Percentiles rank a stretch among this genome's conserved stretches.
Conservation (phyloP, 1,139 yeast species). For the Tardiomyces blankii region DNA sequence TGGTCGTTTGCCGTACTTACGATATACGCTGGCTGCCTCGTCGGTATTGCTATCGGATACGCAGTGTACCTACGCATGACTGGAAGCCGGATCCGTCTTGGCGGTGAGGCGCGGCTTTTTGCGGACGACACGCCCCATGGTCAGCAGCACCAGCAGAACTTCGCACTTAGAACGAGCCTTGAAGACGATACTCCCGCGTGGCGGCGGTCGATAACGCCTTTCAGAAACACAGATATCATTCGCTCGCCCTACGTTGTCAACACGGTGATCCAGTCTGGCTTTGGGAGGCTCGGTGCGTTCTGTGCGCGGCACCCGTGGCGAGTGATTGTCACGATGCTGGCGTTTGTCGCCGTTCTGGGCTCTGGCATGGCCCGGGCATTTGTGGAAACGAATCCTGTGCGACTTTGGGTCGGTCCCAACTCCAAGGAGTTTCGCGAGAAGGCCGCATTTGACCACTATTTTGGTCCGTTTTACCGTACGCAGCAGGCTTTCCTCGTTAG, state of each 20-base stretch:
- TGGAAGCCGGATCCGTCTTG: neutral
- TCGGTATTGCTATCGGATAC: neutral
- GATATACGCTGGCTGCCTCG: slow-evolving; percentile 34
- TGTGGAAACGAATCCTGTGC: slow-evolving; percentile 69
- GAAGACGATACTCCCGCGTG: neutral
- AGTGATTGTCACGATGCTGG: slow-evolving; percentile 38
- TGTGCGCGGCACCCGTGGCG: slow-evolving; percentile 51
- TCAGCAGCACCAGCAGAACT: neutral
- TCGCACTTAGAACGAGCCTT: neutral
- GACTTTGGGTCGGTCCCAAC: slow-evolving; percentile 78
- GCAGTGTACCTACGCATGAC: neutral
- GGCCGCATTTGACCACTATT: slow-evolving; percentile 59
- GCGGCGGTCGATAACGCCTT: neutral
- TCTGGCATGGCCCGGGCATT: slow-evolving; percentile 42
- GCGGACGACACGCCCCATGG: neutral
- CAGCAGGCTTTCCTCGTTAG: slow-evolving; percentile 76
- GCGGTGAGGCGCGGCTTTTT: neutral
- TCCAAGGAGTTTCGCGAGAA: slow-evolving; percentile 67
- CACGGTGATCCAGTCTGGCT: slow-evolving; percentile 30
- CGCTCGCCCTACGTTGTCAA: slow-evolving; percentile 33
- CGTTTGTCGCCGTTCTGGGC: slow-evolving; percentile 37
- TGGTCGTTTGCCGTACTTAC: slow-evolving; percentile 53
- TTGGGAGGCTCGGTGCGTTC: slow-evolving; percentile 41
- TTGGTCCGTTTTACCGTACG: slow-evolving; percentile 87
- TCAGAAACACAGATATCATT: neutral